Conservation (phyloP, 495 filamentous ascomycete genomes). For the Aspergillus nanangensis region DNA sequence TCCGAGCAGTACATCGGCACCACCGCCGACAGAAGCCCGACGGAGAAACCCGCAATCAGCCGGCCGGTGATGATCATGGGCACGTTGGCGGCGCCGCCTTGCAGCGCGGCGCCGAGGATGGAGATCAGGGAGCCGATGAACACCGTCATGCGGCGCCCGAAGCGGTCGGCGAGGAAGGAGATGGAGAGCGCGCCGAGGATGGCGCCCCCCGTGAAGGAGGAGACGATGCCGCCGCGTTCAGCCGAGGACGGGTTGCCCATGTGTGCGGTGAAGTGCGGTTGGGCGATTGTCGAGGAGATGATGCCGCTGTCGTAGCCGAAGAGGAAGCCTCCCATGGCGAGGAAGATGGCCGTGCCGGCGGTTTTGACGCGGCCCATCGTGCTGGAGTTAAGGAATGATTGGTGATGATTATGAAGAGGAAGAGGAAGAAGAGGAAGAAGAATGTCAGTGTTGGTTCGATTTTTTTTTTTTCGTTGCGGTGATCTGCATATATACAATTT, state of each 20-base stretch:
- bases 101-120: background rate
- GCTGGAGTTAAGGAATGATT: too few species aligned
- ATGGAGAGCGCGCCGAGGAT: background rate
- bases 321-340: conserved; percentile 1
- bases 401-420: too few species aligned
- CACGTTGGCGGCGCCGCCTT: background rate
- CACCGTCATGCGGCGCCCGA: background rate
- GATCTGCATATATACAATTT: too few species aligned
- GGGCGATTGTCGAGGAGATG: background rate
- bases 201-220: background rate
- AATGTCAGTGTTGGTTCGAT: too few species aligned
- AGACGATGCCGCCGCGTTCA: background rate
- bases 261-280: background rate
- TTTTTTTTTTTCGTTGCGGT: too few species aligned
- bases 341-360: background rate
- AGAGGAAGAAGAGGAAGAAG: too few species aligned
- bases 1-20: background rate
- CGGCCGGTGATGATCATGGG: background rate
- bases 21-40: background rate
- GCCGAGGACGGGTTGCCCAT: background rate
- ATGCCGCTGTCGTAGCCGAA: conserved; percentile 1
- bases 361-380: background rate
- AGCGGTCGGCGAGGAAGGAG: background rate
- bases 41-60: background rate
- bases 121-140: background rate